These are phyloP conservation scores for Asterionellopsis glacialis DNA, from an alignment of 108 stramenopile genomes.

Conservation along the genomic window DNA sequence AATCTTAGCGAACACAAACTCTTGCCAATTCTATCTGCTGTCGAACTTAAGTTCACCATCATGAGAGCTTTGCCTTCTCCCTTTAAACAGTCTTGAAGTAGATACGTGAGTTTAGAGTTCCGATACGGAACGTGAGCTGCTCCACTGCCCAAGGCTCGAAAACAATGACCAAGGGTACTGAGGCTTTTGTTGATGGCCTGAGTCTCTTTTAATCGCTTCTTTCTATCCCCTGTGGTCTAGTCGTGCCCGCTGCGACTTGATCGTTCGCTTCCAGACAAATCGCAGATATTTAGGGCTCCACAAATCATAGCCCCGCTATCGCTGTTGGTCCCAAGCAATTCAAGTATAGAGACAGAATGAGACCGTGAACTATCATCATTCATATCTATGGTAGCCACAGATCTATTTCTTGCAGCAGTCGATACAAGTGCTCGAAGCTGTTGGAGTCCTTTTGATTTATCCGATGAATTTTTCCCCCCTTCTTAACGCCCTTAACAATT, in stretches of 20 bases:
- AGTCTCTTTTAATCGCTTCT: conserved; percentile 54
- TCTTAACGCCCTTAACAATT: no score
- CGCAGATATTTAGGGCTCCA: conserved; percentile 67
- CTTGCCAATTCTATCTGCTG: conserved; percentile 1
- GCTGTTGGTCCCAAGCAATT: conserved; percentile 41
- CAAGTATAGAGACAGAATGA: conserved; percentile 74
- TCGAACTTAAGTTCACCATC: conserved; percentile 89
- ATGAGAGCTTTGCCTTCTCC: conserved; percentile 91
- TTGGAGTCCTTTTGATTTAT: no score
- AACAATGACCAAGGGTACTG: conserved; percentile 72
- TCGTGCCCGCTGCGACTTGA: conserved; percentile 25
- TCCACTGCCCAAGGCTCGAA: conserved; percentile 22
- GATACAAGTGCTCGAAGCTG: conserved; percentile 14
- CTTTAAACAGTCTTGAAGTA: conserved; percentile 82
- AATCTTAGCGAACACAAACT: no score
- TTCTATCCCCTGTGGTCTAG: neutral
- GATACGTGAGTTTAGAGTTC: conserved; percentile 88
- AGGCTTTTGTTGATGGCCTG: conserved; percentile 72
- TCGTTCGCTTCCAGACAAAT: conserved; percentile 77
- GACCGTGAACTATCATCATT: conserved; percentile 65
- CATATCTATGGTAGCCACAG: conserved; percentile 61
- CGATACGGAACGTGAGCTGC: conserved; percentile 63
- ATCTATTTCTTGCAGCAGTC: conserved; percentile 46
- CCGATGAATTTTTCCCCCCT: no score
- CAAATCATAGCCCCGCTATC: conserved; percentile 26